Evolutionary conservation across 129 eudicot genomes (phyloP), one percentile per base, ranked within the genome.

Genomic region (Deinandra increscens): DNA sequence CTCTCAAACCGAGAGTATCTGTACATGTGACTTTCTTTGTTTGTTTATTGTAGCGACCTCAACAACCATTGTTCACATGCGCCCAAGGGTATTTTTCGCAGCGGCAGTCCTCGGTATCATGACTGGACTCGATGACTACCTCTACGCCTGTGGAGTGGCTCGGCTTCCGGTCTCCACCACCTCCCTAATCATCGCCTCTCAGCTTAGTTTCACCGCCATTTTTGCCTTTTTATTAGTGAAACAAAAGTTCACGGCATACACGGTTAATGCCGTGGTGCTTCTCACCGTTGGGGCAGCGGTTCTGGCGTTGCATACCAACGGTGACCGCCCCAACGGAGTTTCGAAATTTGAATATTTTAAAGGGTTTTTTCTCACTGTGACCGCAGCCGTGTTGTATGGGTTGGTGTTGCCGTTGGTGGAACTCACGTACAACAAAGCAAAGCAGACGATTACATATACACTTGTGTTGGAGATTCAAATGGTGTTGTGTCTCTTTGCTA

Each of bases 381-480:
- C n/a, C 11, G 78, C 81, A 11, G 79, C 85, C 5, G 75, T 62
- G 14, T 49, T 76, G 66, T 66, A 65, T 18, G 84, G 84, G 9
- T 22, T 81, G 19, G 44, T 81, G 45, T 36, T 75, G 70, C 84
- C 84, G 18, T 5, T 71, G 78, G 69, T 75, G 58, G 88, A 83
- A 77, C 44, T 75, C 18, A 62, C 62, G 44, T 84, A 76, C 43
- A 70, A 34, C 10, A 76, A 62, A 64, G 73, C 82, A 1, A 80
- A 66, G n/a, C 83, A 75, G 48, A 60, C 73, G n/a, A 67, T 84
- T 42, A 73, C 77, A 2, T 84, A 77, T 54, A 68, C 81, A 1
- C 76, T 84, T 65, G 88, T 78, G 20, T 43, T 84, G 85, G 88
- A 84, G 76, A 44, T 84, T 66, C 85, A 84, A 61, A 22, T 64